Conservation (phyloP, 441 rosid genomes). For the Capsella rubella region DNA sequence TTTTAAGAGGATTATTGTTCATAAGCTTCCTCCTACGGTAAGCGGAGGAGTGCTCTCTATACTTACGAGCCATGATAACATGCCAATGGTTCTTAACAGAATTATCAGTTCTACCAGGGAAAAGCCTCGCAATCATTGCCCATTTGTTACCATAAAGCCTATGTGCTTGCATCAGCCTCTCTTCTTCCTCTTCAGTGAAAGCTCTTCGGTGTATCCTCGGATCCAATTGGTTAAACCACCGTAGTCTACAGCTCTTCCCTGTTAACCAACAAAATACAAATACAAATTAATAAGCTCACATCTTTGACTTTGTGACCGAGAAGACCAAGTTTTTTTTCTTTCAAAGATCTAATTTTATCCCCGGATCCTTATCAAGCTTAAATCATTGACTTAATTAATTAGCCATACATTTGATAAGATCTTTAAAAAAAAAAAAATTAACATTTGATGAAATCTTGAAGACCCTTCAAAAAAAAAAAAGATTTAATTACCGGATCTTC, state of each 20-base stretch:
- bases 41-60: slow-evolving; percentile 76
- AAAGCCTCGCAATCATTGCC: slow-evolving; percentile 92
- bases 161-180: slow-evolving; percentile 79
- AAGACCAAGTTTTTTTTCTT: slow-evolving; percentile 1
- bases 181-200: slow-evolving; percentile 89
- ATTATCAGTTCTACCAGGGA: slow-evolving; percentile 97
- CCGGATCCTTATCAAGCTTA: slow-evolving; percentile 4
- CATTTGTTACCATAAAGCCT: slow-evolving; percentile 88
- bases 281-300: slow-evolving; percentile 1
- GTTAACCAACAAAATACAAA: slow-evolving; percentile 21
- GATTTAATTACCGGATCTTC: slow-evolving; percentile 77
- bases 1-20: slow-evolving; percentile 43
- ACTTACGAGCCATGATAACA: slow-evolving; percentile 90
- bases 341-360: neutral
- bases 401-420: neutral
- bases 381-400: neutral
- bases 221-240: slow-evolving; percentile 98
- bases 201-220: slow-evolving; percentile 91
- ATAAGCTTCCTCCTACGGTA: slow-evolving; percentile 69
- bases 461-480: neutral
- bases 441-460: slow-evolving; percentile 17
- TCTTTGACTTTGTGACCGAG: slow-evolving; percentile 24
- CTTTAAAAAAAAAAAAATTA: neutral
- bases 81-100: slow-evolving; percentile 99
- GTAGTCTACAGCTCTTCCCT: slow-evolving; percentile 95